Evolutionary conservation across 148 eudicot genomes (phyloP), one percentile per base, ranked within the genome.

Genomic region (Vaccinium darrowii): DNA sequence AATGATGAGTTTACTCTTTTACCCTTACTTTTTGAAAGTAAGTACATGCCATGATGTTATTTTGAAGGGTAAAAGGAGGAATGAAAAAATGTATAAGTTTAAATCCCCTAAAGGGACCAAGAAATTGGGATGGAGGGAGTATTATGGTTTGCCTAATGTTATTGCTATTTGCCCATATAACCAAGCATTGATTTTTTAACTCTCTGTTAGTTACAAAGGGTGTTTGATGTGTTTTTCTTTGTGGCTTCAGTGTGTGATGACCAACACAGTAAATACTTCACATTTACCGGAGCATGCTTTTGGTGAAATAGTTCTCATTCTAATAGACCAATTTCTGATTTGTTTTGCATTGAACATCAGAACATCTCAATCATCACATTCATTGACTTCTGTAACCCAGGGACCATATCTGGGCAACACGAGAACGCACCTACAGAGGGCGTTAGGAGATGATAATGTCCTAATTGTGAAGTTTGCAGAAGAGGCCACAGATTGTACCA

Each of bases 391-490:
- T 74, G 19, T 80, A 58, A 60, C 81, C 50, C 84, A 93, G 95
- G 98, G 96, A 13, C 96, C 98, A 16, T 88, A 51, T 87, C 84
- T 94, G 43, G 87, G 85, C 84, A 85, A 88, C 83, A 85, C 93
- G 47, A 84, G 89, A 67, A 94, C 95, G 79, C 94, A 90, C 84
- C 78, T 95, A 1, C 98, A 95, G 65, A 91, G 93, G 85, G 84
- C 75, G 30, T 43, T 94, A 47, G 94, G 97, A 53, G 98, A 95
- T 85, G 93, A 92, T 47, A 95, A 95, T 53, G 91, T 95, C n/a
- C 62, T 95, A 51, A 84, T 87, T 43, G 97, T 95, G 15, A 93
- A 94, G 83, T 91, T 95, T 85, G 62, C 76, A 4, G 90, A 88
- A 81, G 88, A 88, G 18, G 82, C 84, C 69, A 58, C 53, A 52